Conservation (phyloP, 2,329 filamentous ascomycete genomes). For the Cladosporium cucumerinum region DNA sequence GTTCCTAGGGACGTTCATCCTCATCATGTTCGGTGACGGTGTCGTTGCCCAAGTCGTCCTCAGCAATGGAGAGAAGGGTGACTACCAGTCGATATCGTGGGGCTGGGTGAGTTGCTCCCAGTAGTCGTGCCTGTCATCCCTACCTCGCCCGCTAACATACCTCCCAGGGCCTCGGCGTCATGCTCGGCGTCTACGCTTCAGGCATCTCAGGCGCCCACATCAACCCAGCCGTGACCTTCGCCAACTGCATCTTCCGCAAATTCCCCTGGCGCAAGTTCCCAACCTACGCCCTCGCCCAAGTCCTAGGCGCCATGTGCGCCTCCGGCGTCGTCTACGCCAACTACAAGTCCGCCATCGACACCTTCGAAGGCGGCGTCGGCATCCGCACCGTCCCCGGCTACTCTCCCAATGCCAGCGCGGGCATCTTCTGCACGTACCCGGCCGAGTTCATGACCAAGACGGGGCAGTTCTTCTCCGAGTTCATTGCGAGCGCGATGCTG, state of each 20-base stretch:
- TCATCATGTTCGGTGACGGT: constrained; percentile 66
- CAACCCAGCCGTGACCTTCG: constrained; percentile 61
- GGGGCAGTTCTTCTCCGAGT: constrained; percentile 69
- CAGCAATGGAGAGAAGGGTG: constrained; percentile 48
- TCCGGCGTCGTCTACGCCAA: constrained; percentile 44
- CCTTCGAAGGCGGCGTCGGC: constrained; percentile 47
- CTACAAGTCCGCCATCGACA: constrained; percentile 38
- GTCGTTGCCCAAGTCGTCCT: constrained; percentile 67
- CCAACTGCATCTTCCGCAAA: constrained; percentile 65
- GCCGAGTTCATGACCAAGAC: constrained; percentile 63
- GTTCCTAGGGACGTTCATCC: constrained; percentile 65
- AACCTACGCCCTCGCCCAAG: constrained; percentile 57
- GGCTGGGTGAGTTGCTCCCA: constrained; percentile 28
- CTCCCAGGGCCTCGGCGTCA: constrained; percentile 56
- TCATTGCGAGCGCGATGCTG: constrained; percentile 63
- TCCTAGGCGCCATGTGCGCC: constrained; percentile 63
- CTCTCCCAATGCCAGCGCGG: constrained; percentile 59
- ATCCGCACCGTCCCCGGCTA: constrained; percentile 57
- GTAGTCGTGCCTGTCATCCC: not conserved
- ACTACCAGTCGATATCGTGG: constrained; percentile 53
- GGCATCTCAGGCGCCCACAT: constrained; percentile 36
- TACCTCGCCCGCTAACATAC: constrained; percentile 7
- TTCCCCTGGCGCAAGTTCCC: constrained; percentile 63
- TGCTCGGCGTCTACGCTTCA: constrained; percentile 55
- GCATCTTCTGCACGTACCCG: constrained; percentile 72